Evolutionary conservation across 495 filamentous ascomycete genomes (phyloP).

Genomic region (Neurospora sp.): DNA sequence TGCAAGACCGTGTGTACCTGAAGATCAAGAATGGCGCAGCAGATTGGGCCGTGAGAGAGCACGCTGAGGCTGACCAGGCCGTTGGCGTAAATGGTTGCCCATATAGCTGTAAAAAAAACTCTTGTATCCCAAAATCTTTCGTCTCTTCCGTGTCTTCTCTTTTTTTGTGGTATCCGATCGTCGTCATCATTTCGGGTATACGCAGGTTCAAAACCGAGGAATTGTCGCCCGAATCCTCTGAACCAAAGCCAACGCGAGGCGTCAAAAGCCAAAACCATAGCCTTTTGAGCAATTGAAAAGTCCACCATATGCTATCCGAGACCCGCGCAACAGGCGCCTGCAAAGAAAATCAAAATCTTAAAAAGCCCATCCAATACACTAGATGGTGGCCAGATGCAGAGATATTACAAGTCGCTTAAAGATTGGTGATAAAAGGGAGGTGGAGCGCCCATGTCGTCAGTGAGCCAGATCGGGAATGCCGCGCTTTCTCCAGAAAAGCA

Average conservation of each 20-base stretch:
- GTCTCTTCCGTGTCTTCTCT: slow-evolving; percentile 11
- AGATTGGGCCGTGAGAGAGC: not conserved
- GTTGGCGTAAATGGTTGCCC: slow-evolving; percentile 25
- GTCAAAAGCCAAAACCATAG: not conserved
- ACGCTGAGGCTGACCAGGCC: slow-evolving; percentile 8
- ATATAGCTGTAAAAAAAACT: slow-evolving; percentile 22
- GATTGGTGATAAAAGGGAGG: not conserved
- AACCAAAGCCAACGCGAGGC: not conserved
- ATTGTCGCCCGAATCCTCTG: not conserved
- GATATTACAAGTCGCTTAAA: not conserved
- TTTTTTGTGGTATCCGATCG: slow-evolving; percentile 14
- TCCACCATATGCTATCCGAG: not conserved
- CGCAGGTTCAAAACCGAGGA: not conserved
- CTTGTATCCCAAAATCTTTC: slow-evolving; percentile 22
- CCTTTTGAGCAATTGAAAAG: not conserved
- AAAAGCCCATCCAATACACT: not conserved
- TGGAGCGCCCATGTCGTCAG: not conserved
- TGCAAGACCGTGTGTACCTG: not conserved
- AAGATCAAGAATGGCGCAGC: not conserved
- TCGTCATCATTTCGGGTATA: slow-evolving; percentile 18
- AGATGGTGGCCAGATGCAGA: not conserved
- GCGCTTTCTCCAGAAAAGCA: not conserved
- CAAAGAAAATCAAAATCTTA: not conserved
- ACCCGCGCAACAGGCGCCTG: not conserved
- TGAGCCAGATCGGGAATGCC: not conserved